A percentile compares a stretch with the other conserved stretches of the same genome.
Conservation (phyloP, 1,284 basidiomycete genomes). For the Coniferiporia sulphurascens region DNA sequence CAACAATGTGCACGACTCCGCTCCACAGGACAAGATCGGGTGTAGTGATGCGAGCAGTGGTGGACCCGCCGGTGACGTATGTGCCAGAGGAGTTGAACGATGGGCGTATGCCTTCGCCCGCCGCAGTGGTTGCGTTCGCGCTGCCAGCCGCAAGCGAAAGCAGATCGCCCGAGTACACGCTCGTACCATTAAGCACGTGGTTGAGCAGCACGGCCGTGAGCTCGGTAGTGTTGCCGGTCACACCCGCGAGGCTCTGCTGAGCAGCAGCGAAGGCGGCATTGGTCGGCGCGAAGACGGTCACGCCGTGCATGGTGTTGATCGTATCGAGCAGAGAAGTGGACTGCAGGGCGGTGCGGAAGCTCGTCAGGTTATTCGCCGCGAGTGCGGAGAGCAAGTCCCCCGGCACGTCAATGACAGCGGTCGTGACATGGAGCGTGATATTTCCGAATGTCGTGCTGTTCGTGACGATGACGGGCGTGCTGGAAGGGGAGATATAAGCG, state of each 20-base stretch:
- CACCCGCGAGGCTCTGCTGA: slow-evolving; percentile 28
- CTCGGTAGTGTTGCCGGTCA: slow-evolving; percentile 44
- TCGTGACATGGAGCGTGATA: slow-evolving; percentile 47
- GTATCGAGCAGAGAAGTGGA: slow-evolving; percentile 35
- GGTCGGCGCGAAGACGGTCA: slow-evolving; percentile 69
- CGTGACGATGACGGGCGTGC: slow-evolving; percentile 36
- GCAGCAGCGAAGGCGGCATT: slow-evolving; percentile 44
- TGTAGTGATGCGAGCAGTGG: slow-evolving; percentile 53
- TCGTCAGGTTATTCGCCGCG: slow-evolving; percentile 36
- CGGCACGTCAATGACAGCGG: slow-evolving; percentile 51
- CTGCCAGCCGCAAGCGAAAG: slow-evolving; percentile 18
- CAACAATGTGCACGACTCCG: slow-evolving; percentile 71
- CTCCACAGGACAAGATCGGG: slow-evolving; percentile 65
- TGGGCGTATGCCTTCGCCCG: slow-evolving; percentile 54
- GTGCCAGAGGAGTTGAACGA: slow-evolving; percentile 54
- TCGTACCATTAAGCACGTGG: slow-evolving; percentile 69
- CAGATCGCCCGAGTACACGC: slow-evolving; percentile 58
- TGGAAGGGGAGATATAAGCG: slow-evolving; percentile 16
- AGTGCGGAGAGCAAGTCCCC: slow-evolving; percentile 43
- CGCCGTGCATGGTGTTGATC: slow-evolving; percentile 42
- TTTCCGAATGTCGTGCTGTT: slow-evolving; percentile 44
- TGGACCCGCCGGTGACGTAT: slow-evolving; percentile 51
- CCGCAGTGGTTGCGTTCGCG: slow-evolving; percentile 48
- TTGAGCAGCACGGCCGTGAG: slow-evolving; percentile 49
- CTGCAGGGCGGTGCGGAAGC: slow-evolving; percentile 31